A percentile compares a stretch with the other conserved stretches of the same genome.
These are phyloP conservation scores for Penicillium sp. DNA, from an alignment of 2,329 filamentous ascomycete species.

Conservation along the genomic window DNA sequence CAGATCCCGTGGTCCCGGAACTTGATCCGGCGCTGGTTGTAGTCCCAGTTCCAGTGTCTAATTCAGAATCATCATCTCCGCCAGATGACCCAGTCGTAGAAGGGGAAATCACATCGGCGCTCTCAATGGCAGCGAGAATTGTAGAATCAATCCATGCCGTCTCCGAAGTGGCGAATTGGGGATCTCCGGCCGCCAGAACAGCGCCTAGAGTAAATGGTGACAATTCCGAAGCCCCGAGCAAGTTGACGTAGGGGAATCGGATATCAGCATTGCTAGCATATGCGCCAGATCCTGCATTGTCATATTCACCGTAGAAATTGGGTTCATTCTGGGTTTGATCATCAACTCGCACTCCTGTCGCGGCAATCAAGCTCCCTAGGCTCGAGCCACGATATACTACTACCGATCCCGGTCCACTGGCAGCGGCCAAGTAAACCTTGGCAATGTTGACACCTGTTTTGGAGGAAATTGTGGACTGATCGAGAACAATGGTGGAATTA, in stretches of 20 bases:
- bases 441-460: constrained; percentile 32
- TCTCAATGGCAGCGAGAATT: constrained; percentile 31
- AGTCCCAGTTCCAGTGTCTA: too few relatives aligned
- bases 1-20: too few relatives aligned
- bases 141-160: constrained; percentile 37
- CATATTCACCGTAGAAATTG: constrained; percentile 42
- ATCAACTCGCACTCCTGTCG: constrained; percentile 18
- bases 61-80: too few relatives aligned
- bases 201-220: constrained; percentile 32
- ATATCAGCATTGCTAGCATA: constrained; percentile 35
- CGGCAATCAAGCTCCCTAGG: constrained; percentile 37
- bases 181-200: constrained; percentile 35
- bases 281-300: constrained; percentile 38
- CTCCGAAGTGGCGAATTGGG: constrained; percentile 30
- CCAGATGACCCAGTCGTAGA: constrained; percentile 7
- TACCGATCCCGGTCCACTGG: constrained; percentile 38
- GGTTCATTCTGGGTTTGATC: constrained; percentile 32
- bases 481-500: constrained; percentile 42
- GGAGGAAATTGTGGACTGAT: constrained; percentile 36
- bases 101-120: constrained; percentile 25
- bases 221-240: constrained; percentile 32
- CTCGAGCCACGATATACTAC: constrained; percentile 40
- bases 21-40: too few relatives aligned
- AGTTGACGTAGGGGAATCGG: constrained; percentile 33
- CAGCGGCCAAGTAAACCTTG: constrained; percentile 41